Base-by-base conservation (phyloP, 805 yeast genomes). In the Ogataea pilisensis region DNA sequence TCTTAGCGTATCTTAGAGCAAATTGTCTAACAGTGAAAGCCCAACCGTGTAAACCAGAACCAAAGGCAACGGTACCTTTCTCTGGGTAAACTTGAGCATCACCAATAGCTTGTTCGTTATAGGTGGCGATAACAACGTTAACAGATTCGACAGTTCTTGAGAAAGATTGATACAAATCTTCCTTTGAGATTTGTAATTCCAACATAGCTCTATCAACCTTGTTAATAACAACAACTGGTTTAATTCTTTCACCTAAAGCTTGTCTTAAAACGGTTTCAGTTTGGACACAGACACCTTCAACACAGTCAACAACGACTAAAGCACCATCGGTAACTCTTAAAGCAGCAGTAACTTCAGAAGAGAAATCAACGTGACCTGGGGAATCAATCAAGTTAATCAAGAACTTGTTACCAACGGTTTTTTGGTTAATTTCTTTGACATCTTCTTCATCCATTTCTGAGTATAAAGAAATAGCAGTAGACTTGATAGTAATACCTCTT, bases 331-430 rank as follows among this genome's bases (percentile, higher is more conserved):
- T 93, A 65, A 91, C 98, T 79, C 99, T 90, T 68, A 91, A 84
- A 74, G 99, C 99, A 63, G 98, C 98, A 67, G 98, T 93, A 66
- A 91, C 99, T 77, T 91, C 99, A 60, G 98, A 93, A 53, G 97
- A 89, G 90, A 91, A 91, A 78, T 91, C 99, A 82, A 91, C 98
- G 97, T 91, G 99, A 86, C 99, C 99, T 76, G 99, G 99, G 61
- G 99, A 93, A 75, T 91, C 99, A 64, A 91, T 91, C 82, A 91
- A 82, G 88, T 91, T 91, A 61, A 91, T 82, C 77, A 91, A 85
- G 83, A 91, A 91, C 70, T 83, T 82, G 83, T 78, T 85, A 73
- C 98, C 98, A 17, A 69, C 84, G 54, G 93, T 82, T 75, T 85
- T 81, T 78, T 93, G 98, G 72, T 82, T 77, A 78, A 93, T 91